These are phyloP conservation scores for Bullera alba DNA, from an alignment of 768 basidiomycete species.

Conservation along the genomic window DNA sequence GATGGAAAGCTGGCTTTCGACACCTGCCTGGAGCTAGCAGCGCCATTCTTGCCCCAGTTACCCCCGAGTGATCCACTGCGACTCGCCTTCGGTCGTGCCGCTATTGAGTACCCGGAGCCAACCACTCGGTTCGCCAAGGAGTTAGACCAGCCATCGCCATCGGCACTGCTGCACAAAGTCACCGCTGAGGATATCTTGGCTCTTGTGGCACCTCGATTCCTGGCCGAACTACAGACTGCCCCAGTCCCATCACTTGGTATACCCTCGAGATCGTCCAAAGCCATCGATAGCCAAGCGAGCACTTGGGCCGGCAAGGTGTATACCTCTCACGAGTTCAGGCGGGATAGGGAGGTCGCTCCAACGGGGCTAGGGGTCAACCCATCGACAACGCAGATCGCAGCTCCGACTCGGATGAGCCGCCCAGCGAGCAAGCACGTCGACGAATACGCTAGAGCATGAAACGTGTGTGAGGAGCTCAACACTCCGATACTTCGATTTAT, in stretches of 20 bases:
- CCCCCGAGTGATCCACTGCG: constrained; percentile 10
- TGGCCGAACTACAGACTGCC: constrained; percentile 10
- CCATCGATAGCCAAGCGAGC: constrained; percentile 14
- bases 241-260: constrained; percentile 25
- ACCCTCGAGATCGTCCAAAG: constrained; percentile 1
- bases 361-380: no score
- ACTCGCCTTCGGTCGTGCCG: constrained; percentile 3
- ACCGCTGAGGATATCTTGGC: constrained; percentile 21
- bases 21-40: not conserved
- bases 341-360: constrained; percentile 11
- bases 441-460: no score
- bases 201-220: constrained; percentile 16
- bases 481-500: no score
- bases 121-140: no score
- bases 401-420: no score
- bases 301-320: constrained; percentile 39
- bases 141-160: not conserved
- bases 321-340: constrained; percentile 27
- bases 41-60: constrained; percentile 7
- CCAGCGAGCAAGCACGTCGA: no score
- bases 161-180: constrained; percentile 9
- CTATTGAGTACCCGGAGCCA: constrained; percentile 1
- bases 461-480: no score
- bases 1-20: not conserved
- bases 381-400: no score